Conservation (phyloP, 441 rosid genomes). For the Sinapis alba region DNA sequence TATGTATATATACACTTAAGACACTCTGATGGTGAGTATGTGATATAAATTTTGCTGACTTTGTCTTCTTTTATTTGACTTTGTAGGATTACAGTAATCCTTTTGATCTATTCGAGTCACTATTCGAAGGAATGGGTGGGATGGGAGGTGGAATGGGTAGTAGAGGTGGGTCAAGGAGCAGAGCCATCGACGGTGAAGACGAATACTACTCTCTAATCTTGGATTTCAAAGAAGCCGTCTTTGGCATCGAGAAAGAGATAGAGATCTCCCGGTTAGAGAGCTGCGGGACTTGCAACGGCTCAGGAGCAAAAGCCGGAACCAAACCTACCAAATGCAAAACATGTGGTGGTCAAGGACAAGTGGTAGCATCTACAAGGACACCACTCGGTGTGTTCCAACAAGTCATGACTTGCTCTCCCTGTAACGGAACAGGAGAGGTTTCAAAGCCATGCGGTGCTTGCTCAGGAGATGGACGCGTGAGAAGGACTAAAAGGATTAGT, state of each 20-base stretch:
- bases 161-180: constrained; percentile 70
- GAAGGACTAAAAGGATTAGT: constrained; percentile 86
- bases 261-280: constrained; percentile 89
- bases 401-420: constrained; percentile 86
- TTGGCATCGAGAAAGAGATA: constrained; percentile 92
- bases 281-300: constrained; percentile 86
- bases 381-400: constrained; percentile 98
- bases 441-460: constrained; percentile 80
- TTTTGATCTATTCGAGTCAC: constrained; percentile 86
- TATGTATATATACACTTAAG: constrained; percentile 30
- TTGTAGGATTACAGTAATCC: constrained; percentile 96
- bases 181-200: constrained; percentile 90
- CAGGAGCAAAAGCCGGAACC: constrained; percentile 92
- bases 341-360: constrained; percentile 98
- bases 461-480: constrained; percentile 90
- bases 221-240: constrained; percentile 92
- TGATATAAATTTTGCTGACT: background rate
- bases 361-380: constrained; percentile 86
- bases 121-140: constrained; percentile 84
- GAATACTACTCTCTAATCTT: constrained; percentile 79
- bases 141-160: constrained; percentile 81
- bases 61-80: background rate
- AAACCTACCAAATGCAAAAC: constrained; percentile 77
- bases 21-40: background rate
- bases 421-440: constrained; percentile 82